These are phyloP conservation scores for Inga oerstediana DNA, from an alignment of 306 rosid genomes.

Conservation along the genomic window DNA sequence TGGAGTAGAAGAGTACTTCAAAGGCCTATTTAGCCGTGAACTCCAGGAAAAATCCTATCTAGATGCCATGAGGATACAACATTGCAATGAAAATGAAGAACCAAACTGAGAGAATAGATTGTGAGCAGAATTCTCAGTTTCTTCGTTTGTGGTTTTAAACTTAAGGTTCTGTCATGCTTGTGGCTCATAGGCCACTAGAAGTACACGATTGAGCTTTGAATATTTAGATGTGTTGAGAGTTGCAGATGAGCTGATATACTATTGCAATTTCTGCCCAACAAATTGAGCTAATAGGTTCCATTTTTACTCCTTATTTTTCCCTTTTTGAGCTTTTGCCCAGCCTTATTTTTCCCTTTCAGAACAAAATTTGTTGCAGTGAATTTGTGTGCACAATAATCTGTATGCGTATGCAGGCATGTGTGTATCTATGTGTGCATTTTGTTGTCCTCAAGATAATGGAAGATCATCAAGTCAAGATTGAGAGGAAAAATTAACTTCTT, in stretches of 20 bases:
- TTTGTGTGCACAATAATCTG: neutral
- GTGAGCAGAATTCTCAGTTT: neutral
- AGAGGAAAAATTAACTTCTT: conserved; percentile 23
- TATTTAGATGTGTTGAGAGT: neutral
- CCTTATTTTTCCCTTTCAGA: neutral
- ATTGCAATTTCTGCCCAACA: neutral
- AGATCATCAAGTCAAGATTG: neutral
- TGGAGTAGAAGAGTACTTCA: conserved; percentile 27
- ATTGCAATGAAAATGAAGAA: neutral
- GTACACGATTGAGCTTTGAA: neutral
- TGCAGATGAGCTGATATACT: neutral
- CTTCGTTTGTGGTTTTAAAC: neutral
- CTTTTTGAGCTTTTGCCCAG: neutral
- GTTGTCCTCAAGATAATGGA: neutral
- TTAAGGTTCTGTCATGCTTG: neutral
- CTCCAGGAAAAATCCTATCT: conserved; percentile 45
- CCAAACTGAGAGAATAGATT: neutral
- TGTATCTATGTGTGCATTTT: neutral
- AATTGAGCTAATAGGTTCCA: neutral
- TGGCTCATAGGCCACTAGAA: neutral
- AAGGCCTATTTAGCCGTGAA: conserved; percentile 35
- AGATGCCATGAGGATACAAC: conserved; percentile 35
- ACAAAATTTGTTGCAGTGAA: neutral
- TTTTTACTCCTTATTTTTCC: neutral
- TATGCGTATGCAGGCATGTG: neutral